Percentiles rank a stretch among this genome's conserved stretches.
Conservation (phyloP, 2,329 filamentous ascomycete species). For the Rhynchosporium agropyri region DNA sequence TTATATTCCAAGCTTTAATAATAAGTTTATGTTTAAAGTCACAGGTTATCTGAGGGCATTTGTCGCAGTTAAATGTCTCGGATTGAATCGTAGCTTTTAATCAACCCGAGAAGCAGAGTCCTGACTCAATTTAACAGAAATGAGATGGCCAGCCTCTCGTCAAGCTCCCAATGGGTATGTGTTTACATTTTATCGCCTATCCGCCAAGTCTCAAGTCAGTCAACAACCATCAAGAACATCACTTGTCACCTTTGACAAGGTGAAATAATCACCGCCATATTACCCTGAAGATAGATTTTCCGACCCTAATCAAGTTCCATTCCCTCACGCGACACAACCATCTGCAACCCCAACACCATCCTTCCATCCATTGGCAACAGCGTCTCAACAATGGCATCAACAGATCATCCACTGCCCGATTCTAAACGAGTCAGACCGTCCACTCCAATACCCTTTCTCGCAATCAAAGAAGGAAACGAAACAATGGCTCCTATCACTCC, state of each 20-base stretch:
- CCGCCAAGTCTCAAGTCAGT: not conserved
- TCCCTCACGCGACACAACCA: not conserved
- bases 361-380: not conserved
- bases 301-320: not conserved
- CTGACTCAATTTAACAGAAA: no score
- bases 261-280: not conserved
- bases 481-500: not conserved
- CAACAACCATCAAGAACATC: not conserved
- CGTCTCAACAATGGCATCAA: constrained; percentile 7
- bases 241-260: not conserved
- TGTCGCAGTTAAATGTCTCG: no score
- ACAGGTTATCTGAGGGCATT: no score
- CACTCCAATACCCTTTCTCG: not conserved
- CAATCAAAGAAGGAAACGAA: not conserved
- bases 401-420: not conserved
- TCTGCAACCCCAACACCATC: constrained; percentile 6
- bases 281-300: not conserved
- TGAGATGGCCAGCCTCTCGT: no score
- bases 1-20: no score
- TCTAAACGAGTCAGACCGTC: not conserved
- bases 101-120: no score
- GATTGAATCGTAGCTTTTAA: no score
- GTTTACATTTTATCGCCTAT: constrained; percentile 2
- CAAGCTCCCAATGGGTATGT: not conserved
- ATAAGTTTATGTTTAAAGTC: no score